Evolutionary conservation across 2,329 filamentous ascomycete species (phyloP), one percentile per base, ranked within the genome.

Genomic region (Fusarium haematococcum): DNA sequence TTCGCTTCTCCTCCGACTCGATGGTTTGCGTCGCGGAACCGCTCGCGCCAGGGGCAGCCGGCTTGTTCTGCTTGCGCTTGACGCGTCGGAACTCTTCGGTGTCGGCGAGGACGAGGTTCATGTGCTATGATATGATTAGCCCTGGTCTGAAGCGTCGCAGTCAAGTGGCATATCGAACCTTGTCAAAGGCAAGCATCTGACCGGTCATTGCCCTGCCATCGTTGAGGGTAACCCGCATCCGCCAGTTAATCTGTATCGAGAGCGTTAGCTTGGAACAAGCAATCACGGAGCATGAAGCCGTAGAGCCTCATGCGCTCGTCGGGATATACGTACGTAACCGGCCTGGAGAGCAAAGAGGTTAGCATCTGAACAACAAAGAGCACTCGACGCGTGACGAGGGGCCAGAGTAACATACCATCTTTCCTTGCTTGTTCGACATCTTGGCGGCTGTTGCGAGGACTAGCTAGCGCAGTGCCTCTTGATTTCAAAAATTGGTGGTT

Each of bases 71-170:
- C 87, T 93, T 96, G 84, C 94, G 91, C 88, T 97, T 97, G 73
- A 96, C 92, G 82, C 93, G 93, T 83, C 95, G 94, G 85, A 98
- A 98, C 84, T 98, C 96, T 90, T 99, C 97, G 77, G 97, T 98
- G 82, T 99, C 97, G 85, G 96, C 97, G 73, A 99, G 93, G 72
- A 99, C 97, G 76, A 99, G 91, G 84, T 99, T 99, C 97, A 99
- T 99, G 85, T 99, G 97, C 95, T 97, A 62, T 43, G 8, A 35
- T 11, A 11, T 6, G 27, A 56, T 78, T 20, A 79, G 78, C 33
- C 20, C 16, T 41, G 39, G 6, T 57, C 39, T 20, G 13, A 25
- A 57, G 20, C n/a, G 20, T 20, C 16, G 33, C 57, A 11, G 27
- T 18, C 10, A 62, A 37, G 62, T 35, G 45, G 50, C 8, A 61